phyloP scores from a whole-genome alignment of 371 early-diverging fungal genomes.

The Actinomortierella ambigua region DNA sequence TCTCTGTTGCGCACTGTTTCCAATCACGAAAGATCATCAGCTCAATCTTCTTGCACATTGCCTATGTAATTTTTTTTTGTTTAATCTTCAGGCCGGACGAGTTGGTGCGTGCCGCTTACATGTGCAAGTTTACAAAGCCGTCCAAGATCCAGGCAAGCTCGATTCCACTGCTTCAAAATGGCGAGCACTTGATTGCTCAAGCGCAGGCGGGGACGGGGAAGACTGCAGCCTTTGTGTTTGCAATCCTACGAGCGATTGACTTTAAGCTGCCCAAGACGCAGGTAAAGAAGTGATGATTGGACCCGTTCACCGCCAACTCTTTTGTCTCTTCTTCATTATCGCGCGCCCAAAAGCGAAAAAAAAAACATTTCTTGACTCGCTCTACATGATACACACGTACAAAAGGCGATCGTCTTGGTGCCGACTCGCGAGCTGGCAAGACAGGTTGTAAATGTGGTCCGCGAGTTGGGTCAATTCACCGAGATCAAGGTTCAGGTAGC shows the following conservation, averaged over 20 bases:
- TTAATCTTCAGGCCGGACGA: constrained; percentile 52
- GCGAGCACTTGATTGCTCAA: constrained; percentile 65
- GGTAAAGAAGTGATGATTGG: constrained; percentile 9
- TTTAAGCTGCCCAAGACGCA: constrained; percentile 48
- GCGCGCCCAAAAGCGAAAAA: constrained; percentile 34
- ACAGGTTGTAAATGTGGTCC: constrained; percentile 93
- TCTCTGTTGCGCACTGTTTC: neutral
- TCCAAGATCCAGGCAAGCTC: constrained; percentile 96
- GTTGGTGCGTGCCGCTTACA: constrained; percentile 88
- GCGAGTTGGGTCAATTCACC: constrained; percentile 86
- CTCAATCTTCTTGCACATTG: neutral
- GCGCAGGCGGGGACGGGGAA: constrained; percentile 86
- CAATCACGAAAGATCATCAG: too few relatives aligned
- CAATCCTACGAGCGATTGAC: constrained; percentile 73
- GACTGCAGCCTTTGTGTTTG: constrained; percentile 93
- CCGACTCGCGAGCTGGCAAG: constrained; percentile 96
- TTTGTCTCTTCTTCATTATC: constrained; percentile 1
- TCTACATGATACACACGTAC: constrained; percentile 45
- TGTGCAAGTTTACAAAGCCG: constrained; percentile 86
- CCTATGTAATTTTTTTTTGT: neutral
- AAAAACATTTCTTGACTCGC: constrained; percentile 62
- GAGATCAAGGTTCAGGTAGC: constrained; percentile 61
- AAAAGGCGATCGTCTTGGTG: constrained; percentile 86
- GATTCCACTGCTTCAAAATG: constrained; percentile 81
- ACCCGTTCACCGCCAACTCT: neutral